Percentiles rank a stretch among this genome's conserved stretches.
Evolutionary conservation across 2,329 filamentous ascomycete genomes (phyloP).

Genomic region (Monilinia vaccinii-corymbosi): DNA sequence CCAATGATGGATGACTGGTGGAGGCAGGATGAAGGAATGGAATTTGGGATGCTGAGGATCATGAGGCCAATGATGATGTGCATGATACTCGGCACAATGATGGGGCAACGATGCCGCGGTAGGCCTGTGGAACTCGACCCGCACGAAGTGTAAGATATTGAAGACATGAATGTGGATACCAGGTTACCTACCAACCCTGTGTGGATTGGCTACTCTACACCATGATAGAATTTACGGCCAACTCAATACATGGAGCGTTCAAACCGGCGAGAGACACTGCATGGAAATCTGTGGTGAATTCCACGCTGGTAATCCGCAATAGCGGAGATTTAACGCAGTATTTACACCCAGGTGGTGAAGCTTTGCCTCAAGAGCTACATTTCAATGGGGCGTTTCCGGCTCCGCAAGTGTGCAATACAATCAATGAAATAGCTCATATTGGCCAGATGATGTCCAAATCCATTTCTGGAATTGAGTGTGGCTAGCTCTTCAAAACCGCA

Average conservation of each 20-base stretch:
- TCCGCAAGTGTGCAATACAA: not conserved
- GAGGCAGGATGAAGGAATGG: not conserved
- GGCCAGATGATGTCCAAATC: not conserved
- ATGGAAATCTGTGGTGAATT: not conserved
- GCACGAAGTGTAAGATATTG: constrained; percentile 1
- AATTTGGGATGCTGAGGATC: not conserved
- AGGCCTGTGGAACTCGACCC: not conserved
- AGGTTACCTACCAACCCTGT: not conserved
- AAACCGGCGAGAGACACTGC: not conserved
- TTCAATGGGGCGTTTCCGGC: not conserved
- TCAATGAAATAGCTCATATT: not conserved
- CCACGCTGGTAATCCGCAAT: not conserved
- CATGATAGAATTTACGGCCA: not conserved
- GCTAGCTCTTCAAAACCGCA: not conserved
- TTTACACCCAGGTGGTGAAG: not conserved
- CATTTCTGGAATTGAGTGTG: not conserved
- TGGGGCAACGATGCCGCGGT: not conserved
- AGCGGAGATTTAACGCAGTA: too few species aligned
- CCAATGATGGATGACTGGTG: not conserved
- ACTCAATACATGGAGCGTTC: not conserved
- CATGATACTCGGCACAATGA: not conserved
- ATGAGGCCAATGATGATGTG: not conserved
- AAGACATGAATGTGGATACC: not conserved
- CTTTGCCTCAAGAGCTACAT: not conserved
- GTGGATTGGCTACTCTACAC: not conserved